Percentiles rank a stretch among this genome's conserved stretches.
These are phyloP conservation scores for Agaricales sp. DNA, from an alignment of 1,284 basidiomycete genomes.

Conservation along the genomic window DNA sequence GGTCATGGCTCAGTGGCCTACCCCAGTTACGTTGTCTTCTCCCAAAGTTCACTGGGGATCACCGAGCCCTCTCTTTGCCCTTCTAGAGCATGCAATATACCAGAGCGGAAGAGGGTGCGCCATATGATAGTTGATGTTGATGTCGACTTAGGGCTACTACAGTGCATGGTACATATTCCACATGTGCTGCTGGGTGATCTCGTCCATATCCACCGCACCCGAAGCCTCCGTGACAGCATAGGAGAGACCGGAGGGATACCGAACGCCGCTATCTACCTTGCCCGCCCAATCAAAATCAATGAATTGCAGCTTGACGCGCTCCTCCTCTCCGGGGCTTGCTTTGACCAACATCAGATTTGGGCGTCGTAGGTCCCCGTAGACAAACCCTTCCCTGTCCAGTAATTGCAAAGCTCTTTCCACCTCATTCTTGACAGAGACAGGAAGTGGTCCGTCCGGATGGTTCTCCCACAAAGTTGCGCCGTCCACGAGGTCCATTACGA, in stretches of 20 bases:
- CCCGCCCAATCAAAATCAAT: constrained; percentile 1
- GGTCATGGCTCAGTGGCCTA: too few relatives aligned
- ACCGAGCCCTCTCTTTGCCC: too few relatives aligned
- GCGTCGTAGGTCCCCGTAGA: background rate
- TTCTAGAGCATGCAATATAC: too few relatives aligned
- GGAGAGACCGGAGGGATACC: background rate
- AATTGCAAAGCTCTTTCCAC: background rate
- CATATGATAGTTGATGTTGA: too few relatives aligned
- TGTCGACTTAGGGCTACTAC: too few relatives aligned
- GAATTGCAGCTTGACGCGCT: too few relatives aligned
- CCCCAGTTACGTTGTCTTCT: too few relatives aligned
- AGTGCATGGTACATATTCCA: background rate
- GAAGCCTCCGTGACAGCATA: background rate
- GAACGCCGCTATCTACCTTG: background rate
- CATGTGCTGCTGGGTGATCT: background rate
- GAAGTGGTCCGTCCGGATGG: background rate
- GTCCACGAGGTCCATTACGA: background rate
- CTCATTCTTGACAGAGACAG: background rate
- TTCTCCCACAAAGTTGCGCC: background rate
- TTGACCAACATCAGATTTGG: background rate
- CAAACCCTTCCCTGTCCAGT: background rate
- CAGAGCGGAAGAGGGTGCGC: too few relatives aligned
- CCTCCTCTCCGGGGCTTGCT: background rate
- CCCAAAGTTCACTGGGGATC: too few relatives aligned
- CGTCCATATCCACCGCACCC: background rate